These are phyloP conservation scores for Fraxinus nigra DNA, from an alignment of 305 asterid species.

Conservation along the genomic window DNA sequence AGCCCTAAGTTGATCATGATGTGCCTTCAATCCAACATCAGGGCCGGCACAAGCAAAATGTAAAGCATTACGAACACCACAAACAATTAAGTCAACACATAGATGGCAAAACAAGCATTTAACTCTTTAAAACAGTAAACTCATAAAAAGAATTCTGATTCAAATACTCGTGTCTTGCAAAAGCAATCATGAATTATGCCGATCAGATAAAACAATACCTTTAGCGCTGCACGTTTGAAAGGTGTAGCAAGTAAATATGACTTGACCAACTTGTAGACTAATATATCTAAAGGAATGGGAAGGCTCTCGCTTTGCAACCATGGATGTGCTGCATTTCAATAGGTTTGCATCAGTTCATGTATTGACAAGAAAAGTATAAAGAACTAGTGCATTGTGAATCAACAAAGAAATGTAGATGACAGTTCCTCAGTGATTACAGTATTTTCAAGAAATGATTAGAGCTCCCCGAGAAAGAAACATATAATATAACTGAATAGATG, in stretches of 20 bases:
- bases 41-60: background rate
- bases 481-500: background rate
- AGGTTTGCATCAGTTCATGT: slow-evolving; percentile 14
- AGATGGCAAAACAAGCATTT: background rate
- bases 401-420: background rate
- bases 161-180: background rate
- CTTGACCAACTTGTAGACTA: slow-evolving; percentile 76
- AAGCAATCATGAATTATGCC: background rate
- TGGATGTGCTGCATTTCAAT: slow-evolving; percentile 71
- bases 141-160: background rate
- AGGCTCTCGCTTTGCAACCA: slow-evolving; percentile 86
- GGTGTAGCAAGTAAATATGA: slow-evolving; percentile 79
- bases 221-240: slow-evolving; percentile 81
- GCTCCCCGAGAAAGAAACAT: background rate
- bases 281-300: slow-evolving; percentile 83
- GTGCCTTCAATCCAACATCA: background rate
- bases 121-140: background rate
- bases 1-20: background rate
- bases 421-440: background rate
- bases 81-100: background rate
- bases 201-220: slow-evolving; percentile 38
- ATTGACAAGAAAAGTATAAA: background rate
- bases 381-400: background rate
- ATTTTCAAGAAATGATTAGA: background rate
- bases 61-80: background rate